A percentile compares a stretch with the other conserved stretches of the same genome.
phyloP scores from a whole-genome alignment of 805 yeast genomes.

The Spathaspora sp. region DNA sequence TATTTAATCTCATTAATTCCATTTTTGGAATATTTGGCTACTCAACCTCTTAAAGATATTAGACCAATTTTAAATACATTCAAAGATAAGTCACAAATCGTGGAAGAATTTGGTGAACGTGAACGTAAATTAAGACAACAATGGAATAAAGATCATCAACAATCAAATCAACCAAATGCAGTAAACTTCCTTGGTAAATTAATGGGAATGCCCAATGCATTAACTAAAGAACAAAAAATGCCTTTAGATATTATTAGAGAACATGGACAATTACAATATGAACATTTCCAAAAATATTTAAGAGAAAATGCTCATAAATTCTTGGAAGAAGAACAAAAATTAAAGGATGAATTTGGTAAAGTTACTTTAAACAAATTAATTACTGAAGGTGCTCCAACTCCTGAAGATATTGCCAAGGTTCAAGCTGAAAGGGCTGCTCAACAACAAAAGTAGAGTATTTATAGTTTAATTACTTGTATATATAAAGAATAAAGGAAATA shows the following conservation, averaged over 20 bases:
- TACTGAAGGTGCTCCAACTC: slow-evolving; percentile 76
- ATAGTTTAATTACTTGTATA: slow-evolving; percentile 2
- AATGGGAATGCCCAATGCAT: slow-evolving; percentile 57
- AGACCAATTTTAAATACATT: slow-evolving; percentile 82
- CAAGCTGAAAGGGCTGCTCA: slow-evolving; percentile 28
- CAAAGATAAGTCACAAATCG: slow-evolving; percentile 59
- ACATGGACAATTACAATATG: slow-evolving; percentile 87
- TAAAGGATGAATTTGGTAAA: slow-evolving; percentile 77
- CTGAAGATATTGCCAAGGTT: slow-evolving; percentile 55
- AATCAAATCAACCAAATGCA: slow-evolving; percentile 34
- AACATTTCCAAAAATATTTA: slow-evolving; percentile 65
- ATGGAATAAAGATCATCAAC: slow-evolving; percentile 53
- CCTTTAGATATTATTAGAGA: slow-evolving; percentile 88
- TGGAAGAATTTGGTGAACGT: slow-evolving; percentile 77
- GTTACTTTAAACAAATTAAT: slow-evolving; percentile 81
- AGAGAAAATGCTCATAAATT: slow-evolving; percentile 60
- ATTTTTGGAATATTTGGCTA: slow-evolving; percentile 89
- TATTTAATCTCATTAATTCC: slow-evolving; percentile 79
- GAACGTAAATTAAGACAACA: slow-evolving; percentile 71
- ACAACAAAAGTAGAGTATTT: slow-evolving; percentile 2
- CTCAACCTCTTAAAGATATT: slow-evolving; percentile 81
- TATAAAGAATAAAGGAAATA: neutral
- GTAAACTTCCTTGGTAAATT: slow-evolving; percentile 55
- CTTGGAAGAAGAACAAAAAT: slow-evolving; percentile 82
- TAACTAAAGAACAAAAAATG: slow-evolving; percentile 58